A percentile compares a stretch with the other conserved stretches of the same genome.
Evolutionary conservation across 2,329 filamentous ascomycete genomes (phyloP).

Genomic region (Boeremia lycopersici): DNA sequence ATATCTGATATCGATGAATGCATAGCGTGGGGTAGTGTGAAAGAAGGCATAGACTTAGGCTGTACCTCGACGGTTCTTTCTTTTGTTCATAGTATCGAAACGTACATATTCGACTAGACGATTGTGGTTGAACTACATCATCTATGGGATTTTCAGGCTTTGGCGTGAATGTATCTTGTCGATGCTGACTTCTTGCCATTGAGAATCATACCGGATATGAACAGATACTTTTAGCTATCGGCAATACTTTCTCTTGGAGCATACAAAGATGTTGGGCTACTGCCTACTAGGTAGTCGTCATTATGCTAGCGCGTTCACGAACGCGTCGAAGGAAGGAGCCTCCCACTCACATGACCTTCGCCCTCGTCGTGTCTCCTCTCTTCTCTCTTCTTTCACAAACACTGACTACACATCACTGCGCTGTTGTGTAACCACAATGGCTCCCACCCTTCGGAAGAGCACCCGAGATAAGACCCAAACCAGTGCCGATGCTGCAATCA

Average conservation of each 20-base stretch:
- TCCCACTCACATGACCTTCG: not conserved
- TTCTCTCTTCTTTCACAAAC: not conserved
- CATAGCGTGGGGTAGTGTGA: slow-evolving; percentile 1
- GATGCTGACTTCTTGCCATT: too few species aligned
- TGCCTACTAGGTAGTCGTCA: too few species aligned
- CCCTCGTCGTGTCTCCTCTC: not conserved
- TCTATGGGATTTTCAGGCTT: too few species aligned
- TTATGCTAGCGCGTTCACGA: not conserved
- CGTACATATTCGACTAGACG: not conserved
- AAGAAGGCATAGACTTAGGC: not conserved
- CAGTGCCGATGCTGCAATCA: not conserved
- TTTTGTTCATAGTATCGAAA: not conserved
- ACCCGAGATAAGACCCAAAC: not conserved
- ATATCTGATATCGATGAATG: not conserved
- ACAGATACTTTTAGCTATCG: too few species aligned
- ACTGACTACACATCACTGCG: not conserved
- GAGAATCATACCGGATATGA: too few species aligned
- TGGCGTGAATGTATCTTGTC: too few species aligned
- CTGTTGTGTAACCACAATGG: not conserved
- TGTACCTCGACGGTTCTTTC: not conserved
- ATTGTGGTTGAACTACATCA: too few species aligned
- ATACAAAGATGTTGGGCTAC: too few species aligned
- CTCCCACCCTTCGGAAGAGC: not conserved
- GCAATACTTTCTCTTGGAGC: too few species aligned
- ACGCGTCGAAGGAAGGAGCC: not conserved